These are phyloP conservation scores for Polysphondylium violaceum DNA, from an alignment of 78 protist species.

Conservation along the genomic window DNA sequence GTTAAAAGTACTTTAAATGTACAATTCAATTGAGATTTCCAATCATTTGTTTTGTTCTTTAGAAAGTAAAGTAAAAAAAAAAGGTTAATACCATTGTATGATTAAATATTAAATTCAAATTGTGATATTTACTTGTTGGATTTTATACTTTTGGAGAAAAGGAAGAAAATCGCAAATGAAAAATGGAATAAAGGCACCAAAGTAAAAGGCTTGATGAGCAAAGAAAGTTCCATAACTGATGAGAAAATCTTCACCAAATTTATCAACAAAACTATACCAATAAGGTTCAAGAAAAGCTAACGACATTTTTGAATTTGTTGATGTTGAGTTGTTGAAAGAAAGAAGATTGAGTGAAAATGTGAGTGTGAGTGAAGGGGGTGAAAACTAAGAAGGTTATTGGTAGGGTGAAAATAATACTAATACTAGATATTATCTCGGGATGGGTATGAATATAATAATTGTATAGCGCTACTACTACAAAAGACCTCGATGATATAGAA, in stretches of 20 bases:
- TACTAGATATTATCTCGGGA: too few relatives aligned
- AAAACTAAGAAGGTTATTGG: too few relatives aligned
- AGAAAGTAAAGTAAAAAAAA: background rate
- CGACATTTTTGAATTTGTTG: too few relatives aligned
- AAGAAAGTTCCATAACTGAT: constrained; percentile 72
- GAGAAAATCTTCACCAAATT: constrained; percentile 65
- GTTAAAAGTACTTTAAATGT: constrained; percentile 33
- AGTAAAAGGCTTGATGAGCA: constrained; percentile 66
- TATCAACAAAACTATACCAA: constrained; percentile 68
- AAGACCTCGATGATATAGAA: too few relatives aligned
- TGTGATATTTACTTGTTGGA: constrained; percentile 54
- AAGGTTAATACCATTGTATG: background rate
- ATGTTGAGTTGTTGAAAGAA: too few relatives aligned
- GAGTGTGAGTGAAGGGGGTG: too few relatives aligned
- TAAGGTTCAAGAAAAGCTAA: constrained; percentile 23
- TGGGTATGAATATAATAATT: too few relatives aligned
- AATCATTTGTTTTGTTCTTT: constrained; percentile 60
- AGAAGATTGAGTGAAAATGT: too few relatives aligned
- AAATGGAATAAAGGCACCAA: constrained; percentile 64
- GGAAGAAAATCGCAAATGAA: constrained; percentile 68
- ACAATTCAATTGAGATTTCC: constrained; percentile 56
- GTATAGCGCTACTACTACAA: too few relatives aligned
- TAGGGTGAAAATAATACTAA: too few relatives aligned
- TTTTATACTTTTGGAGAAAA: constrained; percentile 62
- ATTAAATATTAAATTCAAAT: background rate